A percentile compares a stretch with the other conserved stretches of the same genome.
These are phyloP conservation scores for Cryptosporidium sp. DNA, from an alignment of 169 alveolate species.

Conservation along the genomic window DNA sequence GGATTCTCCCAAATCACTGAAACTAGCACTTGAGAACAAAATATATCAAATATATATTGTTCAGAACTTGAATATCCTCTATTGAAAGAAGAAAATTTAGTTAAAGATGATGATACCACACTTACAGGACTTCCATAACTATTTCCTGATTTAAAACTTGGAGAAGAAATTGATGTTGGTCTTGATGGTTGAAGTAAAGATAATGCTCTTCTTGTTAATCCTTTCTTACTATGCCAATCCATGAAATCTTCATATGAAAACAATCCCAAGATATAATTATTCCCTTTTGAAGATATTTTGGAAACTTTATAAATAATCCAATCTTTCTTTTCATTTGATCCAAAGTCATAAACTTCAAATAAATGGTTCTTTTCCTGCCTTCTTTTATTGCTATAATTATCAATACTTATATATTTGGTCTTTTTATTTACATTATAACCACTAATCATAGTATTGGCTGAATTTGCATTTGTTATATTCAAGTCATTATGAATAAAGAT, in stretches of 20 bases:
- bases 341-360: constrained; percentile 65
- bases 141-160: constrained; percentile 14
- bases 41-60: constrained; percentile 30
- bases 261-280: constrained; percentile 19
- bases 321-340: constrained; percentile 29
- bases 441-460: background rate
- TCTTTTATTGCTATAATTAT: constrained; percentile 10
- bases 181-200: constrained; percentile 31
- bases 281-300: constrained; percentile 1
- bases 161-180: constrained; percentile 13
- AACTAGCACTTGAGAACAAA: constrained; percentile 2
- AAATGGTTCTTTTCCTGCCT: background rate
- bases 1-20: constrained; percentile 59
- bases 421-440: background rate
- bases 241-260: constrained; percentile 64
- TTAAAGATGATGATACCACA: constrained; percentile 20
- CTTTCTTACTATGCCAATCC: constrained; percentile 40
- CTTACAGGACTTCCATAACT: background rate
- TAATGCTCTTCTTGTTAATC: constrained; percentile 55
- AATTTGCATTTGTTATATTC: background rate
- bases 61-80: background rate
- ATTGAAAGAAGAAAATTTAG: constrained; percentile 24
- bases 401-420: constrained; percentile 24
- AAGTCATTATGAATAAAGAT: background rate
- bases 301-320: constrained; percentile 49